Evolutionary conservation across 805 yeast species (phyloP).

Genomic region (Jamesozyma lodderae): DNA sequence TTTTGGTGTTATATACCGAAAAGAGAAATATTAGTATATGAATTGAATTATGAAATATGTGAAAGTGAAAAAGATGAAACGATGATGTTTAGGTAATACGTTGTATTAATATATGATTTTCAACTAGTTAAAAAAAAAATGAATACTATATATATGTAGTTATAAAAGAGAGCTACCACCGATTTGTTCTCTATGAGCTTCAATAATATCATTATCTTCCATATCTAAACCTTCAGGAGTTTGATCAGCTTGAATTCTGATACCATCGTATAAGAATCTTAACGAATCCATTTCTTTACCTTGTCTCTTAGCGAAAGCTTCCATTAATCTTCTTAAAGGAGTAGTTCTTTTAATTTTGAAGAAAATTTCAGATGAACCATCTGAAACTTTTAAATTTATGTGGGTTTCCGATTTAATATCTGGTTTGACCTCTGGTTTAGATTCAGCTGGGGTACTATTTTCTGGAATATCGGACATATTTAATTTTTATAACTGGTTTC

Average conservation of each 20-base stretch:
- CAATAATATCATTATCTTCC: slow-evolving; percentile 94
- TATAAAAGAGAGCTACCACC: slow-evolving; percentile 36
- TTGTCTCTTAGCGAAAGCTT: slow-evolving; percentile 95
- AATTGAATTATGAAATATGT: no score
- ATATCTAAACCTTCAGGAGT: slow-evolving; percentile 90
- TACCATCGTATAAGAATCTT: slow-evolving; percentile 89
- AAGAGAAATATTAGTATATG: no score
- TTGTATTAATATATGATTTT: no score
- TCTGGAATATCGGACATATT: slow-evolving; percentile 23
- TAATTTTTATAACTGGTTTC: no score
- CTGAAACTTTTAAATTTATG: slow-evolving; percentile 88
- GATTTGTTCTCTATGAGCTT: slow-evolving; percentile 93
- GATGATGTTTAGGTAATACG: no score
- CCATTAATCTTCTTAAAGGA: slow-evolving; percentile 89
- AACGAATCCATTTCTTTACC: slow-evolving; percentile 77
- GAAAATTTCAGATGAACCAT: slow-evolving; percentile 86
- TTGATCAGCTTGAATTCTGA: slow-evolving; percentile 75
- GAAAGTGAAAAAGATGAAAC: no score
- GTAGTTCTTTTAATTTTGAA: slow-evolving; percentile 92
- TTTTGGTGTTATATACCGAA: no score
- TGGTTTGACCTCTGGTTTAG: slow-evolving; percentile 36
- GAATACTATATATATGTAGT: background rate
- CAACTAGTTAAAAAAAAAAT: no score
- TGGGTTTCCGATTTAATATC: slow-evolving; percentile 66
- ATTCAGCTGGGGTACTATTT: slow-evolving; percentile 17